Evolutionary conservation across 2,329 filamentous ascomycete genomes (phyloP).

Genomic region (Myriangium duriaei): DNA sequence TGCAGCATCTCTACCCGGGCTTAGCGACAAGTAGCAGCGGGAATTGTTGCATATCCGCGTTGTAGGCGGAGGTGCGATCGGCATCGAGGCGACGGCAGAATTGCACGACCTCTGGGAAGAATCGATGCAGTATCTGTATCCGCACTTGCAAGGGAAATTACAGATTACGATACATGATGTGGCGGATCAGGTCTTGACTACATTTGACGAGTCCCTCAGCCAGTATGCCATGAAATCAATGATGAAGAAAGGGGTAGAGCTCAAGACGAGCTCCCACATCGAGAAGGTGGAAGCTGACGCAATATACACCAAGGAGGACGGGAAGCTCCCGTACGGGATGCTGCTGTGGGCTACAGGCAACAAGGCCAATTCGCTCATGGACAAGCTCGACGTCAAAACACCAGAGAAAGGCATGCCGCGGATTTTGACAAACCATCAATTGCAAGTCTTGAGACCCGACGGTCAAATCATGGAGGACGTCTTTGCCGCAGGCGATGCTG

Average conservation of each 20-base stretch:
- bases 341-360: slow-evolving; percentile 30
- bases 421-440: slow-evolving; percentile 24
- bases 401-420: slow-evolving; percentile 23
- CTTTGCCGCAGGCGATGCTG: slow-evolving; percentile 27
- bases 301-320: slow-evolving; percentile 26
- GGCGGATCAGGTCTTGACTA: slow-evolving; percentile 28
- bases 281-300: slow-evolving; percentile 24
- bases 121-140: slow-evolving; percentile 28
- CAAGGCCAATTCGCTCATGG: slow-evolving; percentile 22
- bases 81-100: slow-evolving; percentile 33
- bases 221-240: slow-evolving; percentile 31
- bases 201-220: slow-evolving; percentile 29
- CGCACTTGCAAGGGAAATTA: slow-evolving; percentile 28
- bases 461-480: slow-evolving; percentile 18
- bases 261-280: slow-evolving; percentile 28
- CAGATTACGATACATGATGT: slow-evolving; percentile 34
- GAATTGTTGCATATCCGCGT: slow-evolving; percentile 28
- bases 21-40: slow-evolving; percentile 19
- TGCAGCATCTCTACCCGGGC: slow-evolving; percentile 23
- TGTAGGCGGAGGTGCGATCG: slow-evolving; percentile 31
- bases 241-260: slow-evolving; percentile 24
- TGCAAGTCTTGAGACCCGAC: slow-evolving; percentile 20
- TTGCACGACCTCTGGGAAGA: slow-evolving; percentile 30
- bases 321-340: slow-evolving; percentile 25
- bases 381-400: slow-evolving; percentile 23